Evolutionary conservation across 495 filamentous ascomycete species (phyloP), one percentile per base, ranked within the genome.

Genomic region (Penicillium maclennaniae): DNA sequence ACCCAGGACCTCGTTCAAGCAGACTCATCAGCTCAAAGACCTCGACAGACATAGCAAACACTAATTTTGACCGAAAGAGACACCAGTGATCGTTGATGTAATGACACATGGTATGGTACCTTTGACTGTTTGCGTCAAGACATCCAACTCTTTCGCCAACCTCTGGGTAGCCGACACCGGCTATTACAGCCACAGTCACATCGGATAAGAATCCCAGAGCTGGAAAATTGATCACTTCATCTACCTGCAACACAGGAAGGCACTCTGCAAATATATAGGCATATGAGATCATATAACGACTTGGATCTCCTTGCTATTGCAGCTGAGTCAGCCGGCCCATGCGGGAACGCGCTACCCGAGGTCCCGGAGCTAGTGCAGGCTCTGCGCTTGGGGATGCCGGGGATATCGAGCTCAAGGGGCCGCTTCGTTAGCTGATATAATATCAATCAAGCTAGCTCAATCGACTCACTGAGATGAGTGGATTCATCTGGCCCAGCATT

Each of bases 331-430:
- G 50, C 60, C 56, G 55, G 58, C 49, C 51, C 36, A 42, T n/a
- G 55, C 63, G 60, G 62, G 48, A 60, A 34, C 23, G 54, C 55
- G 53, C 45, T 65, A 54, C 59, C 62, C 62, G 62, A 65, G 51
- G 55, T 48, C 54, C 49, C 49, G 56, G 56, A 56, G 54, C 60
- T 66, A 64, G 58, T 51, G 56, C 50, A 53, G 59, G 52, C 59
- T 62, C 57, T 65, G 38, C 56, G 46, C 37, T 56, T 56, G 53
- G 54, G 53, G 51, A 20, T 54, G 45, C 49, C 41, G 55, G 56
- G 55, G 53, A 43, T 25, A 10, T 59, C 41, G 31, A 58, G 55
- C 48, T 62, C 49, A 3, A 26, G 6, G 7, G 14, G 14, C 4
- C 12, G 20, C 42, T 8, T 7, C 14, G 16, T 14, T 4, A 14